Percentiles rank a stretch among this genome's conserved stretches.
Evolutionary conservation across 83 land plant genomes (phyloP).

Genomic region (Diphasiastrum complanatum): DNA sequence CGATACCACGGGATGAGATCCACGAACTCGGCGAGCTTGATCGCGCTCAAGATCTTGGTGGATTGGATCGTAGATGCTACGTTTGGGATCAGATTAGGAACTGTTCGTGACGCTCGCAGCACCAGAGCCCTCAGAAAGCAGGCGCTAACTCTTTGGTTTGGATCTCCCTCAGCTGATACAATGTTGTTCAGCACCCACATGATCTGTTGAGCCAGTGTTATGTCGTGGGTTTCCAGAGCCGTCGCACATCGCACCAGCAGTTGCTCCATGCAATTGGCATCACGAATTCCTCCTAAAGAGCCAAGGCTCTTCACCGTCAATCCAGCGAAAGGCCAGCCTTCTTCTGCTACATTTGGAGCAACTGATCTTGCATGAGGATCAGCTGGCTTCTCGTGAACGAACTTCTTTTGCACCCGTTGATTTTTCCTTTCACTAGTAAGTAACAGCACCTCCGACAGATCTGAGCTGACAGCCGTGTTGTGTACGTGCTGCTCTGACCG

Average conservation of each 20-base stretch:
- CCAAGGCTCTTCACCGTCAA: too few relatives aligned
- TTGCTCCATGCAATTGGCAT: constrained; percentile 28
- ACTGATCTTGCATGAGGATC: too few relatives aligned
- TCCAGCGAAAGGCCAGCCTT: too few relatives aligned
- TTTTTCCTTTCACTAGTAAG: too few relatives aligned
- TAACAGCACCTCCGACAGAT: too few relatives aligned
- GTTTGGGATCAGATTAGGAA: background rate
- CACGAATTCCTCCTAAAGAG: background rate
- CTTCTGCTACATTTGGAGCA: too few relatives aligned
- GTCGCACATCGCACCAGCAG: constrained; percentile 31
- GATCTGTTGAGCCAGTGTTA: constrained; percentile 18
- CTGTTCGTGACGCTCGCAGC: constrained; percentile 8
- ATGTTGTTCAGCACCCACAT: constrained; percentile 31
- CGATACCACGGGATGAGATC: constrained; percentile 4
- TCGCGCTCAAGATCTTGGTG: too few relatives aligned
- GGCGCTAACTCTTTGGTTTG: constrained; percentile 22
- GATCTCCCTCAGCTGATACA: constrained; percentile 25
- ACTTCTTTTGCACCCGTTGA: too few relatives aligned
- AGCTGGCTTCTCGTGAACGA: too few relatives aligned
- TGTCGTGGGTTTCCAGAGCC: constrained; percentile 21
- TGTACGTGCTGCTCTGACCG: too few relatives aligned
- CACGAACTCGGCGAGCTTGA: background rate
- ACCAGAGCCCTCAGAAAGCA: constrained; percentile 25
- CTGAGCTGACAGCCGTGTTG: too few relatives aligned
- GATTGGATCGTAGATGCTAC: too few relatives aligned